Evolutionary conservation across 345 rosid genomes (phyloP).

Genomic region (Citrus glauca): DNA sequence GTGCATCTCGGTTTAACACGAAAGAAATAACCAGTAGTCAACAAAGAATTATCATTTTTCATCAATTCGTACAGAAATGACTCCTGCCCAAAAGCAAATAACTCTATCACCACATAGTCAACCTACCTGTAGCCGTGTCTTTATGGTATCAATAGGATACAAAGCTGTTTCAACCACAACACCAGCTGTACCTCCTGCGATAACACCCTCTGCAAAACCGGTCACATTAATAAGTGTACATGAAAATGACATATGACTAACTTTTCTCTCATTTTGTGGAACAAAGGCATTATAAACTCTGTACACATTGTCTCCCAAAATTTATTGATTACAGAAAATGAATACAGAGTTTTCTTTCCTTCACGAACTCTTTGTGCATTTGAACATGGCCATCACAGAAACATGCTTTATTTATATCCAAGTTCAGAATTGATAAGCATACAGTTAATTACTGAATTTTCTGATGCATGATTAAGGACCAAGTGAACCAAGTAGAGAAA

Average conservation of each 20-base stretch:
- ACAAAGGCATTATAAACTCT: not conserved
- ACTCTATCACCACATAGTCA: conserved; percentile 4
- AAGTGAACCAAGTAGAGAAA: not conserved
- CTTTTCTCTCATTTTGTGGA: not conserved
- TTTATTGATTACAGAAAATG: not conserved
- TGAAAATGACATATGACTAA: not conserved
- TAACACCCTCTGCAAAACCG: conserved; percentile 68
- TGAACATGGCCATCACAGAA: not conserved
- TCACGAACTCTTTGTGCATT: not conserved
- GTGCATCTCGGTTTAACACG: not conserved
- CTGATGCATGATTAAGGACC: not conserved
- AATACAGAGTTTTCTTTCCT: not conserved
- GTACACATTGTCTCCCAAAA: not conserved
- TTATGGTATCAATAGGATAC: conserved; percentile 90
- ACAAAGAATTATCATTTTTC: not conserved
- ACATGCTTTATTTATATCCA: not conserved
- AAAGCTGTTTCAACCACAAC: conserved; percentile 93
- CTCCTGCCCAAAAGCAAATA: not conserved
- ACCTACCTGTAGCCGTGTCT: conserved; percentile 93
- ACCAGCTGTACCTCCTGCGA: conserved; percentile 97
- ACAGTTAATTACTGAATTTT: not conserved
- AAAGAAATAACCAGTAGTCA: not conserved
- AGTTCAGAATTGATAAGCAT: not conserved
- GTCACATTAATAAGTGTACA: conserved; percentile 8
- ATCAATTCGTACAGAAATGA: not conserved